phyloP scores from a whole-genome alignment of 257 asterid genomes.

The Parsonsia alboflavescens region DNA sequence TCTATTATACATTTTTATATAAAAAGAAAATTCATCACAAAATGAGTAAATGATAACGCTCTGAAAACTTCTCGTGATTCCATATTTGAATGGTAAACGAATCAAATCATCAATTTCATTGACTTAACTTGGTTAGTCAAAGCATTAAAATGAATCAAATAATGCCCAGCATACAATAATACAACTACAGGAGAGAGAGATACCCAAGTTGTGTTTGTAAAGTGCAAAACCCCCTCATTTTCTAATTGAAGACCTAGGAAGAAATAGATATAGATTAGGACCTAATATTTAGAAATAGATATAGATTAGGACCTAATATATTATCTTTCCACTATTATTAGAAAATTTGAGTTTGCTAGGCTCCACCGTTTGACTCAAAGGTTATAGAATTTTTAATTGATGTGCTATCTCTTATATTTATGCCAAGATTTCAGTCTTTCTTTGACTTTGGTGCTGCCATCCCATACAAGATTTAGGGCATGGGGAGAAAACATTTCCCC shows the following conservation, averaged over 20 bases:
- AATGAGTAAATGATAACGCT: neutral
- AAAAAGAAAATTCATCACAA: too few relatives aligned
- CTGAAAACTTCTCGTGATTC: neutral
- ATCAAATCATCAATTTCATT: neutral
- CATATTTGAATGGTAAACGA: neutral
- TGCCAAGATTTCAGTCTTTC: neutral
- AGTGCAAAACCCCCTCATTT: neutral
- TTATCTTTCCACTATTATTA: neutral
- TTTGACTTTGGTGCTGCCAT: neutral
- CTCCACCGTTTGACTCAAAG: neutral
- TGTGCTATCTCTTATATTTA: neutral
- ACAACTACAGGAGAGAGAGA: neutral
- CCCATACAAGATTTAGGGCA: neutral
- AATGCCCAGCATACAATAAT: neutral
- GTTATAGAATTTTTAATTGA: neutral
- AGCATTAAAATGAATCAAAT: conserved; percentile 2
- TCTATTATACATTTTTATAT: too few relatives aligned
- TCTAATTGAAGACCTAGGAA: neutral
- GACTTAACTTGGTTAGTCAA: conserved; percentile 13
- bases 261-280: neutral
- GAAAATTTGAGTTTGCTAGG: neutral
- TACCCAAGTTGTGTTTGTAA: neutral
- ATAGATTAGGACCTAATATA: neutral
- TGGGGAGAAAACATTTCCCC: neutral
- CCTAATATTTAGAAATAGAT: too few relatives aligned